A percentile compares a stretch with the other conserved stretches of the same genome.
Conservation (phyloP, 768 basidiomycete species). For the Russula olivacea region DNA sequence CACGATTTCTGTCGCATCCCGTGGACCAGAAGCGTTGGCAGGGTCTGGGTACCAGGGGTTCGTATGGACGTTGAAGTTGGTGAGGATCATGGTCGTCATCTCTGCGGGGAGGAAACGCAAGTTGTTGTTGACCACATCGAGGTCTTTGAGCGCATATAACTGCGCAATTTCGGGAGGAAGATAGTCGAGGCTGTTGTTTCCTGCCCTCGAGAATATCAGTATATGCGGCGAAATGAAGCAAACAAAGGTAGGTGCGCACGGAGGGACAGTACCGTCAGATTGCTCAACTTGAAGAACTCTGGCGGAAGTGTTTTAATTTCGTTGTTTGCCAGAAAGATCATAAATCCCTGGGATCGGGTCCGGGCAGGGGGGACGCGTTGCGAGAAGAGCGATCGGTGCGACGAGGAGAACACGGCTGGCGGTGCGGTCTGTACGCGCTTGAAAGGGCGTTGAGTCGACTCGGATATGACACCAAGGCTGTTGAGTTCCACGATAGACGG, state of each 20-base stretch:
- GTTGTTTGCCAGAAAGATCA: conserved; percentile 24
- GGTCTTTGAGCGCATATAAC: conserved; percentile 17
- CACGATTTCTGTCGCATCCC: background rate
- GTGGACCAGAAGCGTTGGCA: background rate
- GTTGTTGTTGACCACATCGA: conserved; percentile 23
- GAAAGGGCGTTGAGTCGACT: conserved; percentile 8
- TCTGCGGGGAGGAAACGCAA: conserved; percentile 24
- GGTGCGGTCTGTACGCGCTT: conserved; percentile 21
- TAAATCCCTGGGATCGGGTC: conserved; percentile 12
- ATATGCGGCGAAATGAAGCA: background rate
- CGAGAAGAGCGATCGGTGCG: conserved; percentile 7
- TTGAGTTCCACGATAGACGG: conserved; percentile 15
- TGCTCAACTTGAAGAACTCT: conserved; percentile 23
- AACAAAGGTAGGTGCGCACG: conserved; percentile 11
- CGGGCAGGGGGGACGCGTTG: background rate
- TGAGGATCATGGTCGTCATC: conserved; percentile 19
- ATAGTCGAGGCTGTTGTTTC: conserved; percentile 20
- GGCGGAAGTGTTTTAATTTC: conserved; percentile 16
- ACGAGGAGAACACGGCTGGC: conserved; percentile 11
- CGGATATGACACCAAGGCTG: conserved; percentile 14
- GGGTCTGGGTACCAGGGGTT: conserved; percentile 22
- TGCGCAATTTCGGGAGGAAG: conserved; percentile 23
- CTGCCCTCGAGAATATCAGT: background rate
- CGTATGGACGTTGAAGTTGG: conserved; percentile 20
- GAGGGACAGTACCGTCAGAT: conserved; percentile 23